These are phyloP conservation scores for Coemansia sp. DNA, from an alignment of 192 early-diverging fungal species.

Conservation along the genomic window DNA sequence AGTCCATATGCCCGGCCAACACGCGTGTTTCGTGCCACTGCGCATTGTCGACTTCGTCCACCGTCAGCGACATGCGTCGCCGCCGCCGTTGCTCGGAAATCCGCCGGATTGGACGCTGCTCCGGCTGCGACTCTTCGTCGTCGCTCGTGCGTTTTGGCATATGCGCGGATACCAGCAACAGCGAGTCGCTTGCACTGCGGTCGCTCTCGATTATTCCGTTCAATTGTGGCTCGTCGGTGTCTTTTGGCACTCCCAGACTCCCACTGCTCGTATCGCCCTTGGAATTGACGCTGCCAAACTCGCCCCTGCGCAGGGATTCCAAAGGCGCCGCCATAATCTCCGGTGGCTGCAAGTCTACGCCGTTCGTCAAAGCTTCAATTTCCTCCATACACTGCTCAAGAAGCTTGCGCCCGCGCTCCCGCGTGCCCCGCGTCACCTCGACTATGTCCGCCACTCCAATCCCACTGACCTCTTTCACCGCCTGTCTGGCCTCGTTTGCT, in stretches of 20 bases:
- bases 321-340: neutral
- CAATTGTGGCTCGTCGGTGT: neutral
- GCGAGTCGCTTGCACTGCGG: neutral
- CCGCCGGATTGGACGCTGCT: slow-evolving; percentile 16
- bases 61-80: slow-evolving; percentile 14
- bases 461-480: neutral
- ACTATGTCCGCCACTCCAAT: slow-evolving; percentile 19
- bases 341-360: neutral
- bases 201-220: slow-evolving; percentile 39
- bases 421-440: slow-evolving; percentile 8
- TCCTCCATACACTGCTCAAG: slow-evolving; percentile 31
- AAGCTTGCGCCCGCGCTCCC: slow-evolving; percentile 27
- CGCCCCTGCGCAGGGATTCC: neutral
- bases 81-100: slow-evolving; percentile 26
- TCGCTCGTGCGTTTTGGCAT: neutral
- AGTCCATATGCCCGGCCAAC: slow-evolving; percentile 44
- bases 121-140: slow-evolving; percentile 2
- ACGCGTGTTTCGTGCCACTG: slow-evolving; percentile 6
- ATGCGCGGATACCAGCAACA: slow-evolving; percentile 12
- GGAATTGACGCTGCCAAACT: neutral
- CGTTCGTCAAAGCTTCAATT: slow-evolving; percentile 25
- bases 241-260: neutral
- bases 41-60: slow-evolving; percentile 21
- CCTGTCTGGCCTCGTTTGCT: neutral
- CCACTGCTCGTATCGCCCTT: neutral